Conservation (phyloP, 345 rosid genomes). For the Stellera chamaejasme region DNA sequence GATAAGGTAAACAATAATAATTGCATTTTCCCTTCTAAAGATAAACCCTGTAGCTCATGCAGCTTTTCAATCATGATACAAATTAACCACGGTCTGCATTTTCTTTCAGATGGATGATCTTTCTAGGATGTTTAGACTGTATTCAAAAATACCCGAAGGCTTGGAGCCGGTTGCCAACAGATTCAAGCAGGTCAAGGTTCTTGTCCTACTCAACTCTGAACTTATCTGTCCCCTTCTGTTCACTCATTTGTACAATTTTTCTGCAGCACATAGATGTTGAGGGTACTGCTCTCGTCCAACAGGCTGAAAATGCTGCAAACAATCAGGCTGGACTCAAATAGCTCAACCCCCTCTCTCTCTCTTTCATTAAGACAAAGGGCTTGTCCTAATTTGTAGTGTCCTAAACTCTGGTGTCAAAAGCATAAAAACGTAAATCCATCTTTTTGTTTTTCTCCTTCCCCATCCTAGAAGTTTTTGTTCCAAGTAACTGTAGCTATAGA, state of each 20-base stretch:
- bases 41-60: too few relatives aligned
- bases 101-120: conserved; percentile 65
- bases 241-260: conserved; percentile 3
- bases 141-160: conserved; percentile 56
- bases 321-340: conserved; percentile 39
- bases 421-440: not conserved
- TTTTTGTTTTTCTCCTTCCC: not conserved
- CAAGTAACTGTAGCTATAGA: too few relatives aligned
- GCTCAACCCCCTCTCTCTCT: too few relatives aligned
- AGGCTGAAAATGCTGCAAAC: conserved; percentile 83
- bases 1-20: conserved; percentile 51
- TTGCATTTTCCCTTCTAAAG: not conserved
- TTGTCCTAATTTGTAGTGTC: conserved; percentile 1
- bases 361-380: too few relatives aligned
- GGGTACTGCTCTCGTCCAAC: conserved; percentile 78
- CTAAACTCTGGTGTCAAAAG: not conserved
- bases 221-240: not conserved
- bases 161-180: conserved; percentile 70
- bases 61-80: too few relatives aligned
- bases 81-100: too few relatives aligned
- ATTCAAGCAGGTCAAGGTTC: conserved; percentile 74
- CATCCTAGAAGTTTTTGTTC: not conserved
- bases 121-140: conserved; percentile 94
- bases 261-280: conserved; percentile 82
- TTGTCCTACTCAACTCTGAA: conserved; percentile 1